phyloP scores from a whole-genome alignment of 2,329 filamentous ascomycete genomes.

The Colletotrichum tanaceti region DNA sequence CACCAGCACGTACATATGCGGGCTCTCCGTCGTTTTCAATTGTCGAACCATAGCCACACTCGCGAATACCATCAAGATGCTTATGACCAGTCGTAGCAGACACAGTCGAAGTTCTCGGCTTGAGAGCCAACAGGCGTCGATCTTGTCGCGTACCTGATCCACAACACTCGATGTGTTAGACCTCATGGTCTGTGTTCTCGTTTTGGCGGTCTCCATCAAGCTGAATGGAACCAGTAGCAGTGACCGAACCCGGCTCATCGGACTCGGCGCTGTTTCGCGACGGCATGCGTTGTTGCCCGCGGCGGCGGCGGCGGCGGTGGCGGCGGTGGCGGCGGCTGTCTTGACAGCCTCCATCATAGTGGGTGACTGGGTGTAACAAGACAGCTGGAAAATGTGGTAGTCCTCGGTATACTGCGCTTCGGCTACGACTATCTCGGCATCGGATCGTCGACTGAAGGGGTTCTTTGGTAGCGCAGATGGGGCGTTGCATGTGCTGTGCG shows the following conservation, averaged over 20 bases:
- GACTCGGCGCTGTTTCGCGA: not conserved
- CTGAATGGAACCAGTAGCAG: not conserved
- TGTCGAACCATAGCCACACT: not conserved
- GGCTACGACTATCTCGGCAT: not conserved
- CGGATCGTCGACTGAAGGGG: constrained; percentile 11
- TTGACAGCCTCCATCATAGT: not conserved
- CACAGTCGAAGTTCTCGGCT: not conserved
- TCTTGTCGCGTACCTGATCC: constrained; percentile 1
- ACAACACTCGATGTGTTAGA: not conserved
- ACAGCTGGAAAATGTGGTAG: constrained; percentile 28
- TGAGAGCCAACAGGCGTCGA: constrained; percentile 11
- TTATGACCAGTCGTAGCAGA: not conserved
- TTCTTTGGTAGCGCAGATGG: constrained; percentile 16
- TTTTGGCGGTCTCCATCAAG: not conserved
- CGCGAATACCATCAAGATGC: not conserved
- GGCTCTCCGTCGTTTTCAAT: not conserved
- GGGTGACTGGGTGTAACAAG: constrained; percentile 17
- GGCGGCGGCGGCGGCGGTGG: no score
- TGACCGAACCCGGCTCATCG: not conserved
- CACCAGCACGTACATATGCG: constrained; percentile 26
- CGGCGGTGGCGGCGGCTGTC: not conserved
- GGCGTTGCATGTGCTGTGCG: not conserved
- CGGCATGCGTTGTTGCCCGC: not conserved
- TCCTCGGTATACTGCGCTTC: not conserved
- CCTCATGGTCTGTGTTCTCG: no score